These are phyloP conservation scores for Abelmoschus esculentus DNA, from an alignment of 345 rosid genomes.

Conservation along the genomic window DNA sequence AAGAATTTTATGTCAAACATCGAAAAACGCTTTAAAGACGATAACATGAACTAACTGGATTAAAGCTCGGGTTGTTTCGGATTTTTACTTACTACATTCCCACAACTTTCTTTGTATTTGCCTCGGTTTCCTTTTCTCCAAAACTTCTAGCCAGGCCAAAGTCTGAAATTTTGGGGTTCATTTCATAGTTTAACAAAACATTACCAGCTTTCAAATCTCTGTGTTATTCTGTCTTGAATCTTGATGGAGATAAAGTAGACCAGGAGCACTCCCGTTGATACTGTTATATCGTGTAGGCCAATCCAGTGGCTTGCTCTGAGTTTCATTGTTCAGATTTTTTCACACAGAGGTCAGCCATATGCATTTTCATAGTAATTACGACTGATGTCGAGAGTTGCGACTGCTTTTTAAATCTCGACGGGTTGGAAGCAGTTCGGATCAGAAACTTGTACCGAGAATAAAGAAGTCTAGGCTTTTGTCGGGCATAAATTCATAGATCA, in stretches of 20 bases:
- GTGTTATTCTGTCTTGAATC: constrained; percentile 9
- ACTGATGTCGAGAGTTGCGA: too few relatives aligned
- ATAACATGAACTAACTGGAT: background rate
- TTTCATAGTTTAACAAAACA: constrained; percentile 1
- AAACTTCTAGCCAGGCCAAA: constrained; percentile 40
- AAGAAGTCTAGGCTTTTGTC: constrained; percentile 32
- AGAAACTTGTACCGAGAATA: constrained; percentile 24
- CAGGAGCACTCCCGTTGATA: constrained; percentile 43
- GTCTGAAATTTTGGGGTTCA: constrained; percentile 10
- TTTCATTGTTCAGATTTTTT: constrained; percentile 10
- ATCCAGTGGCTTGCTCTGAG: constrained; percentile 18
- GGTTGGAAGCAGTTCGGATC: background rate
- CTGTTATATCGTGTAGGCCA: constrained; percentile 58
- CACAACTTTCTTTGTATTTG: constrained; percentile 35
- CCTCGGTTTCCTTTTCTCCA: constrained; percentile 33
- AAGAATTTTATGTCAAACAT: background rate
- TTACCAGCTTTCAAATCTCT: constrained; percentile 16
- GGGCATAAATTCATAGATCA: constrained; percentile 33
- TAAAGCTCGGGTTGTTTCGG: background rate
- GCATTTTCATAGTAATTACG: background rate
- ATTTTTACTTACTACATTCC: constrained; percentile 43
- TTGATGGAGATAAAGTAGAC: constrained; percentile 8
- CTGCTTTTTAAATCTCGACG: too few relatives aligned
- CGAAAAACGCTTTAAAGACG: background rate
- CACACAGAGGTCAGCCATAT: constrained; percentile 1